Conservation (phyloP, 805 yeast genomes). For the Blastobotrys parvus region DNA sequence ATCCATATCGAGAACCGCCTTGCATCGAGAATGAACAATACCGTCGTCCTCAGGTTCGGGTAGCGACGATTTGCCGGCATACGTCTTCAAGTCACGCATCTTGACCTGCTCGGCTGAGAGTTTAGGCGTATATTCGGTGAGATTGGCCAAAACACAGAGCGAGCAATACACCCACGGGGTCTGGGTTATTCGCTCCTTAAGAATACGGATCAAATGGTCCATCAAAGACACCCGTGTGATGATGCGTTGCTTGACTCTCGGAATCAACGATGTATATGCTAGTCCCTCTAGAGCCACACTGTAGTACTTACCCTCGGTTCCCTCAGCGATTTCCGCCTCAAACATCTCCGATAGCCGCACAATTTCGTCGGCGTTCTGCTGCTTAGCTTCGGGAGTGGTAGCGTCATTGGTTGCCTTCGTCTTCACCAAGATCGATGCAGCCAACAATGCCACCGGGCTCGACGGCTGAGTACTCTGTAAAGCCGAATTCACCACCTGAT, state of each 20-base stretch:
- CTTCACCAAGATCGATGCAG: constrained; percentile 30
- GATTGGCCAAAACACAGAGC: constrained; percentile 24
- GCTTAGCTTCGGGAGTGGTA: constrained; percentile 10
- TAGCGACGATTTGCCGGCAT: constrained; percentile 22
- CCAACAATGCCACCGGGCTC: constrained; percentile 21
- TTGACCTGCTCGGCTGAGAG: constrained; percentile 25
- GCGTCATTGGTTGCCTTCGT: constrained; percentile 21
- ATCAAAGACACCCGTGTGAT: constrained; percentile 14
- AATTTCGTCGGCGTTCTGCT: constrained; percentile 16
- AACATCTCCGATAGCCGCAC: constrained; percentile 23
- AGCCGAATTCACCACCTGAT: constrained; percentile 17
- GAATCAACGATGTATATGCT: constrained; percentile 28
- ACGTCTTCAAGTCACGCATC: constrained; percentile 20
- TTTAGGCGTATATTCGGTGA: constrained; percentile 27
- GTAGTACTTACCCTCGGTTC: constrained; percentile 9
- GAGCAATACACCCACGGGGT: constrained; percentile 27
- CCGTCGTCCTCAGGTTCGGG: constrained; percentile 15
- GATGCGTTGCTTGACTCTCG: constrained; percentile 24
- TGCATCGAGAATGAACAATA: constrained; percentile 19
- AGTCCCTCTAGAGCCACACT: constrained; percentile 30
- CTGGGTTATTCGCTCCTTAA: constrained; percentile 12
- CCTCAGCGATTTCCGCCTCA: constrained; percentile 13
- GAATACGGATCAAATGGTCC: constrained; percentile 12
- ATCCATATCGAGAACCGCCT: constrained; percentile 21
- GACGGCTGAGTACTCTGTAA: constrained; percentile 15